Base-by-base conservation (phyloP, 345 rosid species). In the Anastatica hierochuntica region DNA sequence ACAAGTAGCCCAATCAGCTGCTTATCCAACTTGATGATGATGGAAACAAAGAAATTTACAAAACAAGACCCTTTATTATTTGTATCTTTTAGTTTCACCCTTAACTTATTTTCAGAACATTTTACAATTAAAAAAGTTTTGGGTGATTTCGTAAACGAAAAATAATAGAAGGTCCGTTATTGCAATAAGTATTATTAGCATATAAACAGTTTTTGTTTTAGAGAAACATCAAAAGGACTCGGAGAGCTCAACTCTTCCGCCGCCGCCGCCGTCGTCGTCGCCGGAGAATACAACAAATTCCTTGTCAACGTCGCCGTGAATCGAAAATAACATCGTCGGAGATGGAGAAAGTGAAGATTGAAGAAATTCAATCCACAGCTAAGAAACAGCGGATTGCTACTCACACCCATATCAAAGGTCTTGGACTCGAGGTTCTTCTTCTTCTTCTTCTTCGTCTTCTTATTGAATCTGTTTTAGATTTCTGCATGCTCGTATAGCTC, bases 371-470 rank as follows among this genome's bases (percentile, higher is more conserved):
- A 69, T 88, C 97, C 16, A 92, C 95, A 1, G 90, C 85, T 19
- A 92, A 92, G 81, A 92, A 88, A 65, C 99, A 92, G 71, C 77
- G 98, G 37, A 64, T 92, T 42, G 98, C 98, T 27, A 82, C 97
- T 58, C 98, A 92, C 70, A 88, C 97, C 35, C 95, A 92, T 69
- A 92, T 92, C 76, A 92, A 76, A 79, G 97, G 98, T 68, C 97
- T 92, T 62, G 97, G 98, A 61, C 97, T 92, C 58, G 88, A 88
- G 80, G 98, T 88, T 37, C 60, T 56, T 35, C 66, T 34, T 19
- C 29, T 20, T 9, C 36, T 31, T 1, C n/a, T 10, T n/a, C 3
- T n/a, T 11, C 31, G 4, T 7, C 1, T 50, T 60, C 4, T 62
- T 11, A n/a, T n/a, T 14, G 2, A 30, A 18, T 37, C 14, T 20